A percentile compares a stretch with the other conserved stretches of the same genome.
These are phyloP conservation scores for Macrotyloma uniflorum DNA, from an alignment of 306 rosid species.

Conservation along the genomic window DNA sequence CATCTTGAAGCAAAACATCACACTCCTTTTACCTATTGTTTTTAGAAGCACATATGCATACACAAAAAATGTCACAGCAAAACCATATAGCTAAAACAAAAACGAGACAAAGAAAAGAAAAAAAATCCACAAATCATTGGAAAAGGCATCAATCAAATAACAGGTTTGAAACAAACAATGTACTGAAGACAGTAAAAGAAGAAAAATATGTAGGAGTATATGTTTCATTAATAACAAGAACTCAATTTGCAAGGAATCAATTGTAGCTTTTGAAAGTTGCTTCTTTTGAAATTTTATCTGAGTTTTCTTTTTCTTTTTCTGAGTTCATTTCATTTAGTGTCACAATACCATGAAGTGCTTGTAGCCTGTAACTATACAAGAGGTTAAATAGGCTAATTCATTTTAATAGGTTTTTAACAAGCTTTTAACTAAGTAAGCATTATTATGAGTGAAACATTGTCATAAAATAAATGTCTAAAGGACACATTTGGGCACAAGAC, in stretches of 20 bases:
- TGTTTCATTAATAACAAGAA: conserved; percentile 10
- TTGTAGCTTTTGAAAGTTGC: neutral
- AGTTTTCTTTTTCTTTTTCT: neutral
- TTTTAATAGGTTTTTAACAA: neutral
- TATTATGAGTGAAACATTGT: conserved; percentile 12
- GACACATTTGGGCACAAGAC: neutral
- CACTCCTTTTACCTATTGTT: neutral
- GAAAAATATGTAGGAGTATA: neutral
- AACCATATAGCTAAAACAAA: conserved; percentile 8
- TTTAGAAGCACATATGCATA: conserved; percentile 21
- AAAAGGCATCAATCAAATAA: neutral
- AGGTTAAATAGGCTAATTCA: neutral
- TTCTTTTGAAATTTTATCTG: neutral
- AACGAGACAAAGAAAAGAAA: neutral
- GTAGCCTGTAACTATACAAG: neutral
- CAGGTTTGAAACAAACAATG: conserved; percentile 14
- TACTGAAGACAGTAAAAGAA: neutral
- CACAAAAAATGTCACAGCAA: neutral
- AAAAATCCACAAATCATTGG: neutral
- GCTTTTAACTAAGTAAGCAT: conserved; percentile 6
- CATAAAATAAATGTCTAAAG: conserved; percentile 29
- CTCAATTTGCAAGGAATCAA: neutral
- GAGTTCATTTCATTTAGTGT: neutral
- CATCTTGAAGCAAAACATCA: conserved; percentile 6
- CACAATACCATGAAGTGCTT: neutral